A percentile compares a stretch with the other conserved stretches of the same genome.
These are phyloP conservation scores for Metschnikowia gelsemii DNA, from an alignment of 805 yeast genomes.

Conservation along the genomic window DNA sequence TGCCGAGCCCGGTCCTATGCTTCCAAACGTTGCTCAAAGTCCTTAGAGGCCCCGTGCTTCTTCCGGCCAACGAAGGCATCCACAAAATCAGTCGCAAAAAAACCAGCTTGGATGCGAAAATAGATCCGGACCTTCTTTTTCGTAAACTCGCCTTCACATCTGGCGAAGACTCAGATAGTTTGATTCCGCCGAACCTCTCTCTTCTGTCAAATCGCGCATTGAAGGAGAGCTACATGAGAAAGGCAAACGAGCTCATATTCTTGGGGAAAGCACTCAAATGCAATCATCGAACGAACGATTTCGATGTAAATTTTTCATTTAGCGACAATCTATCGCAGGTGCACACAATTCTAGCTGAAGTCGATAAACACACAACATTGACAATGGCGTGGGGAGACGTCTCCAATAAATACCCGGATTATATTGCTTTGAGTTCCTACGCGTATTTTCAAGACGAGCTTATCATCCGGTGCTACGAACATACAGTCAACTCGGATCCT, in stretches of 20 bases:
- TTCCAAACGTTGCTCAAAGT: conserved; percentile 60
- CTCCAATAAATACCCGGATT: conserved; percentile 27
- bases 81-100: conserved; percentile 57
- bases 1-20: conserved; percentile 60
- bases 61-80: conserved; percentile 42
- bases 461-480: conserved; percentile 41
- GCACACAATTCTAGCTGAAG: conserved; percentile 36
- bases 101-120: conserved; percentile 52
- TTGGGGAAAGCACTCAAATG: conserved; percentile 21
- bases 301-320: conserved; percentile 27
- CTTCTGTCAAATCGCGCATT: conserved; percentile 18
- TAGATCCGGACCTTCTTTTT: conserved; percentile 54
- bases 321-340: conserved; percentile 34
- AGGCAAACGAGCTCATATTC: conserved; percentile 52
- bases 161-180: conserved; percentile 29
- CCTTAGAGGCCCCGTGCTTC: conserved; percentile 62
- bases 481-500: conserved; percentile 34
- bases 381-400: conserved; percentile 24
- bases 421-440: conserved; percentile 31
- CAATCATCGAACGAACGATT: conserved; percentile 14
- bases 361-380: conserved; percentile 35
- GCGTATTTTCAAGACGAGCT: conserved; percentile 40
- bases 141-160: conserved; percentile 46
- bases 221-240: conserved; percentile 54
- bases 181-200: conserved; percentile 49